Base-by-base conservation (phyloP, 345 rosid species). In the Euphorbia peplus region DNA sequence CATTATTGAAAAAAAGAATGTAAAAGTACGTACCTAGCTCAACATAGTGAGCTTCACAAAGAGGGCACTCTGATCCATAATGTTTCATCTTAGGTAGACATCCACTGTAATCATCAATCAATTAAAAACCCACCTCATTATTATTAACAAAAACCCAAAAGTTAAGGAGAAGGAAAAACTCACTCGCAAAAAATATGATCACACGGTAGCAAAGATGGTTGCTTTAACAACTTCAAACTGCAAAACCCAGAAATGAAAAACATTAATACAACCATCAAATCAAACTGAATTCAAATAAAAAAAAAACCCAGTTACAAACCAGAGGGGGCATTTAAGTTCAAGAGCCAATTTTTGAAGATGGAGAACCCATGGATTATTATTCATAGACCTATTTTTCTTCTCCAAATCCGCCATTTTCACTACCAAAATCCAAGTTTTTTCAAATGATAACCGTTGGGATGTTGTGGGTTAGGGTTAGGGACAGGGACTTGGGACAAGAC, bases 271-370 rank as follows among this genome's bases (percentile, higher is more conserved):
- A 8, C 22, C 2, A 24, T 22, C 5, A 0, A 73, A 5, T 44
- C 21, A 13, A 15, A 42, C 39, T 42, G 35, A 47, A 5, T 1
- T 15, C 8, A 26, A 48, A 41, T 2, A 0, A 5, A 15, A 32
- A 0, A 19, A 1, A 0, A 44, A 5, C 24, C n/a, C n/a, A 2
- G n/a, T 5, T n/a, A 76, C 86, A 15, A 75, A 93, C 98, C 98
- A 93, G 67, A 87, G 84, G 61, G 97, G 91, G 63, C 98, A 93
- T 47, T 89, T 90, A 74, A 90, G 96, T 71, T 93, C 97, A 21
- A 93, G 90, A 57, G 75, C 90, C 67, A 93, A 75, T 64, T 90
- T 93, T 74, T 89, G 93, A 50, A 93, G 81, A 76, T 89, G 88
- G 60, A 90, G 93, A 69, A 83, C 73, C 87, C 90, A 89, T 22